phyloP scores from a whole-genome alignment of 805 yeast genomes.

The Kluyveromyces lactis region DNA sequence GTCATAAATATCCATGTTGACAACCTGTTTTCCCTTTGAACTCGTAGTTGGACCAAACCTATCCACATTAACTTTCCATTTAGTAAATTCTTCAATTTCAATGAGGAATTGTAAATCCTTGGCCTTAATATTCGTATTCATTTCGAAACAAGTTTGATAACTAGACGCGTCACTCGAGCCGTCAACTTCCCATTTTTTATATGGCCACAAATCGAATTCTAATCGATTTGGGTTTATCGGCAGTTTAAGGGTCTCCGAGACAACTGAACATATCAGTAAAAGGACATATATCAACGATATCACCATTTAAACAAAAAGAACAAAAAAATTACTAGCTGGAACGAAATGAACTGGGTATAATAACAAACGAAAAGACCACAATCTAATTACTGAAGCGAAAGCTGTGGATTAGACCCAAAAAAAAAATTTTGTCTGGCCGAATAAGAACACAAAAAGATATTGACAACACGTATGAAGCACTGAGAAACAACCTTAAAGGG shows the following conservation, averaged over 20 bases:
- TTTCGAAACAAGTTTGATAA: constrained; percentile 2
- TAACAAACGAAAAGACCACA: no score
- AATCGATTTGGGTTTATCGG: not conserved
- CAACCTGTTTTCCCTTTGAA: constrained; percentile 18
- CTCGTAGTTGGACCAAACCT: constrained; percentile 22
- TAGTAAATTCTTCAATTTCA: constrained; percentile 12
- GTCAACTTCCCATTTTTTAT: not conserved
- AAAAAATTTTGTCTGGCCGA: no score
- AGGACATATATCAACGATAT: not conserved
- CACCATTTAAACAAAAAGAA: not conserved
- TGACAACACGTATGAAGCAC: no score
- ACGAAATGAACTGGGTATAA: no score
- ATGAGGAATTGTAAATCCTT: constrained; percentile 10
- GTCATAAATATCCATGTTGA: constrained; percentile 12
- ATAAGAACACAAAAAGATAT: no score
- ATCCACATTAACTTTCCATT: constrained; percentile 9
- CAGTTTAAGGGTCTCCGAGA: not conserved
- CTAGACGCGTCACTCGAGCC: not conserved
- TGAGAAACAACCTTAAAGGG: no score
- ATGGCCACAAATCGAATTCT: constrained; percentile 2
- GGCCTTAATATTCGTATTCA: not conserved
- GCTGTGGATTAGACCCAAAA: no score
- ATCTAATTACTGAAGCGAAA: no score
- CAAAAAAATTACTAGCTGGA: no score
- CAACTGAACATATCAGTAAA: not conserved